phyloP scores from a whole-genome alignment of 2,329 filamentous ascomycete genomes.

The Exophiala viscosa region DNA sequence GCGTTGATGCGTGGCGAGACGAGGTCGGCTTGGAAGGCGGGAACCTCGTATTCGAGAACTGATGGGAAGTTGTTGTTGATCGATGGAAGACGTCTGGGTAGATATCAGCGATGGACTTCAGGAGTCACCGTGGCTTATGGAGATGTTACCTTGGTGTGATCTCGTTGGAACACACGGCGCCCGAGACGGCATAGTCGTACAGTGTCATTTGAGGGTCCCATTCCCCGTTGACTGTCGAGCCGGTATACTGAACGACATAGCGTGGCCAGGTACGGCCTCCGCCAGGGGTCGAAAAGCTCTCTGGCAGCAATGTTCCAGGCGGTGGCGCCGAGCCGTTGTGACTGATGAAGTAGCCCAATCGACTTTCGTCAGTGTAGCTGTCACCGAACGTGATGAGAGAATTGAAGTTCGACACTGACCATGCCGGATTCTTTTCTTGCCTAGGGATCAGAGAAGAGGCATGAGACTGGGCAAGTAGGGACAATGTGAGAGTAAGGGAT shows the following conservation, averaged over 20 bases:
- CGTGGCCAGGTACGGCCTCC: conserved; percentile 69
- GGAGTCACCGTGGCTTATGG: conserved; percentile 26
- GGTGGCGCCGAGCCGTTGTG: conserved; percentile 61
- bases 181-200: conserved; percentile 68
- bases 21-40: conserved; percentile 53
- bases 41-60: conserved; percentile 59
- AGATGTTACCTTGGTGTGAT: conserved; percentile 47
- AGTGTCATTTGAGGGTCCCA: conserved; percentile 31
- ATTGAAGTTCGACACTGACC: conserved; percentile 49
- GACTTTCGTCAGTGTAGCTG: conserved; percentile 71
- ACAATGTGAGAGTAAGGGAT: background rate
- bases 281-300: conserved; percentile 51
- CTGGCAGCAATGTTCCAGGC: conserved; percentile 52
- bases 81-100: conserved; percentile 46
- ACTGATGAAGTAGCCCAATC: conserved; percentile 59
- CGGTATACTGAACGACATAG: conserved; percentile 59
- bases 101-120: background rate
- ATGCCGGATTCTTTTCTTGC: conserved; percentile 17
- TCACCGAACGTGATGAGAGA: conserved; percentile 69
- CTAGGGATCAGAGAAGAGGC: conserved; percentile 2
- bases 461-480: background rate
- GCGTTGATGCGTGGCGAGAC: conserved; percentile 17
- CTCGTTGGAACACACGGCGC: conserved; percentile 68
- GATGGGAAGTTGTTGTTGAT: conserved; percentile 60
- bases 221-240: conserved; percentile 48